phyloP scores from a whole-genome alignment of 306 rosid genomes.

The Senna siamea region DNA sequence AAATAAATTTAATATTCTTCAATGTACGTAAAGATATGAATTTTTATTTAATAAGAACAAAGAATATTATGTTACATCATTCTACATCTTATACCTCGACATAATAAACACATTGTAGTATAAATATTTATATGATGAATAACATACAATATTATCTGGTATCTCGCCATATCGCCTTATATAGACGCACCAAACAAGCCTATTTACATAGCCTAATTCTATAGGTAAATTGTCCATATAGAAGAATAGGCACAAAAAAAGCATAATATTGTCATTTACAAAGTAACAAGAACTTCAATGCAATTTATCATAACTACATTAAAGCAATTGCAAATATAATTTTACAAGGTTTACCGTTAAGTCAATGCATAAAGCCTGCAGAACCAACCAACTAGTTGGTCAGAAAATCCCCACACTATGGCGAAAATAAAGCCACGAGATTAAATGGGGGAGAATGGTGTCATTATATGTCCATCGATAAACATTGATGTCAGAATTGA shows the following conservation, averaged over 20 bases:
- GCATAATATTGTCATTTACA: conserved; percentile 10
- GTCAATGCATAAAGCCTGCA: conserved; percentile 38
- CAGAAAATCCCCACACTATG: conserved; percentile 29
- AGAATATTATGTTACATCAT: too few species aligned
- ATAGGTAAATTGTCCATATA: not conserved
- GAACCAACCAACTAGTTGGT: conserved; percentile 37
- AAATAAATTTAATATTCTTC: too few species aligned
- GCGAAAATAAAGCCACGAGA: conserved; percentile 35
- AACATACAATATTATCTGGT: too few species aligned
- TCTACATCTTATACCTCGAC: too few species aligned
- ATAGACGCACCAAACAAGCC: too few species aligned
- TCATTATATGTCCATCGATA: conserved; percentile 10
- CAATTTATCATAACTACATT: conserved; percentile 8
- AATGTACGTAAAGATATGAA: too few species aligned
- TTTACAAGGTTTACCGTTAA: conserved; percentile 40
- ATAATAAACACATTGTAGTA: too few species aligned
- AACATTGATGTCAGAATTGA: conserved; percentile 28
- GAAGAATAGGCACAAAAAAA: not conserved
- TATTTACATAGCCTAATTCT: too few species aligned
- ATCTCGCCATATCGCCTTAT: too few species aligned
- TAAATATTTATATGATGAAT: too few species aligned
- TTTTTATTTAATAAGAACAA: too few species aligned
- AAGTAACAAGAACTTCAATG: conserved; percentile 20
- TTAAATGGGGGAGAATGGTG: conserved; percentile 10
- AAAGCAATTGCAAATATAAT: conserved; percentile 34